phyloP scores from a whole-genome alignment of 345 rosid genomes.

The Lepidium africanum region DNA sequence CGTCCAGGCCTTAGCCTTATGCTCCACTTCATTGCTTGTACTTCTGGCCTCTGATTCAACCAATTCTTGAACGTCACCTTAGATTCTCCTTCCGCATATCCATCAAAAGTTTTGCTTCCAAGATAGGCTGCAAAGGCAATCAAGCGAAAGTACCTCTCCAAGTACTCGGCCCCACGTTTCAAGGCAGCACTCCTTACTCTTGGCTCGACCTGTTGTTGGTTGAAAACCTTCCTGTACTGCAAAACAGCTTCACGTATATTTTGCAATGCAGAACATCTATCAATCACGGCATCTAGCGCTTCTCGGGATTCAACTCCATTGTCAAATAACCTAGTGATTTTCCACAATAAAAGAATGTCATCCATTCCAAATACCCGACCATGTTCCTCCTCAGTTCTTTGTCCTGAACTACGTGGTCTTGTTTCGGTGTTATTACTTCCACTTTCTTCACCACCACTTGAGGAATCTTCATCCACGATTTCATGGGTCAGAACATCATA shows the following conservation, averaged over 20 bases:
- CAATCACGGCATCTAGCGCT: constrained; percentile 86
- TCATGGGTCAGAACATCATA: constrained; percentile 48
- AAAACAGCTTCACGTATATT: constrained; percentile 95
- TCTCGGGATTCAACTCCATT: constrained; percentile 89
- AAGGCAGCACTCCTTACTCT: constrained; percentile 84
- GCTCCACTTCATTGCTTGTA: constrained; percentile 98
- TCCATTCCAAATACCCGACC: constrained; percentile 80
- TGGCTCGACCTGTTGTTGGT: constrained; percentile 89
- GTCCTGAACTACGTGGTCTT: constrained; percentile 27
- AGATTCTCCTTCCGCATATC: constrained; percentile 67
- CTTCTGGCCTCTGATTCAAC: constrained; percentile 88
- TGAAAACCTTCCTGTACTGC: constrained; percentile 72
- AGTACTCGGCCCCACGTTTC: constrained; percentile 91
- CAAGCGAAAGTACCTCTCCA: constrained; percentile 83
- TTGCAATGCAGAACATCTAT: constrained; percentile 94
- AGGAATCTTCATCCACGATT: constrained; percentile 66
- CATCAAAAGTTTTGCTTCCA: constrained; percentile 93
- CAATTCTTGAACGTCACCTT: constrained; percentile 81
- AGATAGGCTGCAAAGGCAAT: constrained; percentile 98
- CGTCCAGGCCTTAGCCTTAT: constrained; percentile 89
- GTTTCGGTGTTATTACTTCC: constrained; percentile 40
- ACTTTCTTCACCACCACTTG: constrained; percentile 87
- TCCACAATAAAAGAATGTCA: constrained; percentile 76
- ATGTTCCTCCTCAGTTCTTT: constrained; percentile 39
- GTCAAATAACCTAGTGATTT: constrained; percentile 88